Percentiles rank a stretch among this genome's conserved stretches.
These are phyloP conservation scores for Lentinula guzmanii DNA, from an alignment of 768 basidiomycete species.

Conservation along the genomic window DNA sequence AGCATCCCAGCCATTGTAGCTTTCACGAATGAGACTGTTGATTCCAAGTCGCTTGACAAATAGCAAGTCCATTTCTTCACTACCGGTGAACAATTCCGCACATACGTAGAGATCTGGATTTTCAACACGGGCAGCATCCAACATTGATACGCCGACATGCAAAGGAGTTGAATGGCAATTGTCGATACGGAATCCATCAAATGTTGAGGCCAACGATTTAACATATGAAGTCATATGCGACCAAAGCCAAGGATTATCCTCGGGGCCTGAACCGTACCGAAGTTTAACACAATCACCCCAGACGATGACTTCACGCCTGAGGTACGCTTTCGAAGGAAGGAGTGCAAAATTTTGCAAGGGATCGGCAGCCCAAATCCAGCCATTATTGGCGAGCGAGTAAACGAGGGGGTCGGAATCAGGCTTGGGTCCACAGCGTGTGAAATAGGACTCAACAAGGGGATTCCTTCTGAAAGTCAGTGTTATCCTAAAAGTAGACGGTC, in stretches of 20 bases:
- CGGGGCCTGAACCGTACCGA: constrained; percentile 78
- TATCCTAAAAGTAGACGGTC: background rate
- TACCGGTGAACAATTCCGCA: constrained; percentile 96
- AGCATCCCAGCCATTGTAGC: constrained; percentile 85
- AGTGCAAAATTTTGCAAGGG: constrained; percentile 93
- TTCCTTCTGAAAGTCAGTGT: constrained; percentile 34
- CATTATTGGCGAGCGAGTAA: constrained; percentile 93
- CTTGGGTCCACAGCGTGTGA: constrained; percentile 66
- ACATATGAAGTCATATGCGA: constrained; percentile 84
- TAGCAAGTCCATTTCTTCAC: constrained; percentile 84
- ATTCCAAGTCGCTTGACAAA: constrained; percentile 92
- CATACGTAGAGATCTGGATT: constrained; percentile 95
- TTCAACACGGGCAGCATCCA: constrained; percentile 83
- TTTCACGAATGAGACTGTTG: constrained; percentile 91
- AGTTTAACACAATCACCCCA: constrained; percentile 99
- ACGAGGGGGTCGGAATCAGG: constrained; percentile 39
- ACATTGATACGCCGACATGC: constrained; percentile 90
- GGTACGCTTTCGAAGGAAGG: constrained; percentile 87
- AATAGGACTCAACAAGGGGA: constrained; percentile 88
- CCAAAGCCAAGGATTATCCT: constrained; percentile 94
- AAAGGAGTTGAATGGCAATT: constrained; percentile 98
- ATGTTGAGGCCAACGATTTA: constrained; percentile 67
- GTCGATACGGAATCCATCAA: constrained; percentile 97
- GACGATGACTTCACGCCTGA: constrained; percentile 92
- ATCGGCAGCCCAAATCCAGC: constrained; percentile 98